Evolutionary conservation across 2,329 filamentous ascomycete genomes (phyloP).

Genomic region (Anisogramma anomala): DNA sequence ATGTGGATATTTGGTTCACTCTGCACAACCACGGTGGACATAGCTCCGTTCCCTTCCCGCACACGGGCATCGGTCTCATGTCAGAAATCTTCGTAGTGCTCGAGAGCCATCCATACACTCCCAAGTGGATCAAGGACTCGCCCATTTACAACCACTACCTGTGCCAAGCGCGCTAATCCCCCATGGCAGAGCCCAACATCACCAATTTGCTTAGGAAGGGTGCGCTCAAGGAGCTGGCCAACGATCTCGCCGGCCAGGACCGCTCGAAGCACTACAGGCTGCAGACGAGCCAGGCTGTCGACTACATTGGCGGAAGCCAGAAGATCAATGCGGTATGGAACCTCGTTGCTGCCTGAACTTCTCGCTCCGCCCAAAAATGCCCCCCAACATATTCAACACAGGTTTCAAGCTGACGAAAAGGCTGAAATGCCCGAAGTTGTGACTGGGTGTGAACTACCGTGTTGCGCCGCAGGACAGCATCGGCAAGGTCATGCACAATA

Average conservation of each 20-base stretch:
- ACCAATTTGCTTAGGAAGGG: slow-evolving; percentile 23
- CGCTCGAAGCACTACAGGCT: slow-evolving; percentile 37
- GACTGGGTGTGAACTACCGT: slow-evolving; percentile 43
- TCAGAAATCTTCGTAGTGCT: slow-evolving; percentile 55
- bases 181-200: slow-evolving; percentile 22
- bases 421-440: slow-evolving; percentile 44
- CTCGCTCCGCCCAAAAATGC: no score
- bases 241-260: slow-evolving; percentile 23
- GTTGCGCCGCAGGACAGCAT: slow-evolving; percentile 43
- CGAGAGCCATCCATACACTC: slow-evolving; percentile 32
- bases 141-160: slow-evolving; percentile 26
- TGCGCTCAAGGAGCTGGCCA: slow-evolving; percentile 21
- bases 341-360: slow-evolving; percentile 32
- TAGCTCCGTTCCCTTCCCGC: slow-evolving; percentile 46
- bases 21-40: slow-evolving; percentile 49
- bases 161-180: slow-evolving; percentile 25
- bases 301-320: slow-evolving; percentile 41
- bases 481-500: slow-evolving; percentile 32
- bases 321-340: slow-evolving; percentile 47
- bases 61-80: slow-evolving; percentile 60
- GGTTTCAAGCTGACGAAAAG: no score
- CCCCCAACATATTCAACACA: no score
- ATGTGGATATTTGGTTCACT: slow-evolving; percentile 46
- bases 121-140: slow-evolving; percentile 22
- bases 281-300: slow-evolving; percentile 45